These are phyloP conservation scores for Ophiocordyceps camponoti-floridani DNA, from an alignment of 2,329 filamentous ascomycete genomes.

Conservation along the genomic window DNA sequence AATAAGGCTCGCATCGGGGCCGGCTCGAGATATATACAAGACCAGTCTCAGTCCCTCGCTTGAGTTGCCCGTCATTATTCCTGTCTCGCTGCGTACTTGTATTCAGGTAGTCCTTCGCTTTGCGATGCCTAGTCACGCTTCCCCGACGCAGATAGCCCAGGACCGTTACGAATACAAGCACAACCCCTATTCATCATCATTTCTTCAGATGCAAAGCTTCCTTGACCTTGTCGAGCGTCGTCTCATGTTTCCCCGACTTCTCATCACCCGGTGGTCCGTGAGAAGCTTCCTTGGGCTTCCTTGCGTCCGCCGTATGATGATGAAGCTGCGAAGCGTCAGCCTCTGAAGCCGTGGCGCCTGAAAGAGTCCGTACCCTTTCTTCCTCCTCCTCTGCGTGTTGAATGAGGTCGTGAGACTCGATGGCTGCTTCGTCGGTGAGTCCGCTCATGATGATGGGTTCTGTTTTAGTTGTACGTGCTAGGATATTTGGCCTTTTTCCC, in stretches of 20 bases:
- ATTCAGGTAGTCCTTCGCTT: no score
- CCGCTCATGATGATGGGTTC: slow-evolving; percentile 3
- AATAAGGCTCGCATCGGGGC: no score
- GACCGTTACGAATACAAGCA: background rate
- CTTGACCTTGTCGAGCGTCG: slow-evolving; percentile 11
- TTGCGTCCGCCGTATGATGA: background rate
- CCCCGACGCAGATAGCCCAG: no score
- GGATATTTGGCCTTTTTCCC: no score
- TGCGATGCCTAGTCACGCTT: no score
- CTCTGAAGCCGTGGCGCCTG: background rate
- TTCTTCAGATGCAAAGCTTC: slow-evolving; percentile 8
- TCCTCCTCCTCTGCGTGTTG: slow-evolving; percentile 12
- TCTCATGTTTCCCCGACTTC: slow-evolving; percentile 1
- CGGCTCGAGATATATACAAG: no score
- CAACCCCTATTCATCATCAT: slow-evolving; percentile 3
- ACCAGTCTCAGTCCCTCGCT: no score
- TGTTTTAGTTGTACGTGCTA: background rate
- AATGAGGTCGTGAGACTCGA: slow-evolving; percentile 16
- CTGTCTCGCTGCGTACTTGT: no score
- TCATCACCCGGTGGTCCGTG: background rate
- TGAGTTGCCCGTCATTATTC: no score
- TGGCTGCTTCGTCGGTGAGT: slow-evolving; percentile 12
- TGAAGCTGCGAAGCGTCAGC: background rate
- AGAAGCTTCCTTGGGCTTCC: background rate
- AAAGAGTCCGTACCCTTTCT: background rate